Base-by-base conservation (phyloP, 1,284 basidiomycete genomes). In the Papiliotrema flavescens region DNA sequence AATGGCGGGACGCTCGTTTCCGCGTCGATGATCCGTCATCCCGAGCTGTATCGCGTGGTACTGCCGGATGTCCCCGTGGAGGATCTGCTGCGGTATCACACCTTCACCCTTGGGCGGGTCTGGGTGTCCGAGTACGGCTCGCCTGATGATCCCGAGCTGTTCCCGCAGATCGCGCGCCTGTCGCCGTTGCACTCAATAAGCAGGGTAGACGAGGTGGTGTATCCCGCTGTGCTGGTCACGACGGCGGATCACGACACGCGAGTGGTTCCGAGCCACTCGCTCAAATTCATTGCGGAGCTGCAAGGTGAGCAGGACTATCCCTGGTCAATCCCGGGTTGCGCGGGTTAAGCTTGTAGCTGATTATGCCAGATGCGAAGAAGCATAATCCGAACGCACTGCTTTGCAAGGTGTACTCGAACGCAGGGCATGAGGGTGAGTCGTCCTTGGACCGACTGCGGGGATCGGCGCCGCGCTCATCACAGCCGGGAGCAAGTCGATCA, bases 201-300 rank as follows among this genome's bases (percentile, higher is more conserved):
- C 28, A n/a, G 43, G 24, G 47, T 47, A 14, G 34, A 35, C 14
- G 20, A 43, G 20, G 32, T 43, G 14, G 22, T 24, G 8, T 62
- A 62, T 24, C 60, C 55, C 19, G 53, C 60, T 2, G 48, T 59
- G 23, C 45, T 62, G 9, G 42, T 62, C n/a, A 57, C 57, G 2
- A 62, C 57, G 6, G 60, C 54, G 11, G 57, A 59, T 32, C 47
- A 59, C 43, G 60, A 62, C 36, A 55, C 32, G 15, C 54, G 60
- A 13, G 60, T 62, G 11, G 48, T 59, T 7, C 60, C 60, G 17
- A 52, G 51, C 11, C 60, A 62, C 39, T 51, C 57, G 17, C 50
- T 62, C 9, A 59, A 62, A 40, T 51, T 56, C 23, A 22, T 62
- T 7, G 60, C 60, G 5, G 56, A 62, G 47, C 45, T 59, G 15